Evolutionary conservation across 163 green algal genomes (phyloP), one percentile per base, ranked within the genome.

Genomic region (Scenedesmus sp.): DNA sequence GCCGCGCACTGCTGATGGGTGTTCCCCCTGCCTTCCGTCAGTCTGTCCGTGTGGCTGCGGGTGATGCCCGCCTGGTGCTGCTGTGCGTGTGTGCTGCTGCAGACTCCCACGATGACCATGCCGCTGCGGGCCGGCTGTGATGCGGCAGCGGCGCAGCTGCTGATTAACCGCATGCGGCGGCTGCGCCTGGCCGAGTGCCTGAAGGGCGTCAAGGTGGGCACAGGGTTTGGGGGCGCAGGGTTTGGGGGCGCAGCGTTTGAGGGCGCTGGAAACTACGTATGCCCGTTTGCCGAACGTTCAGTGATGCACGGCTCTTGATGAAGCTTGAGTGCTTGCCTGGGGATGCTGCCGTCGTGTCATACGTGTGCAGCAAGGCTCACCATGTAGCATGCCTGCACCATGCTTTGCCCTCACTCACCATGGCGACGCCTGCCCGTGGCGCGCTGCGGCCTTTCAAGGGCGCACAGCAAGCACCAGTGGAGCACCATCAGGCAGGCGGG

Each of bases 21-120:
- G n/a, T 22, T 33, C 70, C 70, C 44, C 12, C n/a, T 76, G 24
- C 13, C 5, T 76, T 7, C 13, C 13, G 61, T 33, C 61, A n/a
- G 18, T 33, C 61, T 33, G 13, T 10, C 13, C 61, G 61, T 44
- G 20, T 70, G 56, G 56, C 2, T 33, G 56, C 1, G 22, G 1
- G 1, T 70, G 20, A 2, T n/a, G 3, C 1, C 56, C 22, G 15
- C 6, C 56, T 33, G 22, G 6, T 7, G 56, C 56, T 76, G 65
- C 65, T 76, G 30, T 76, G 65, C 65, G 65, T 76, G 10, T 20
- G 6, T 76, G 65, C 65, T 76, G 65, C 65, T 87, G 82, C 72
- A 90, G 94, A 99, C 97, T 30, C 98, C 98, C 37, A 96, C 99
- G 59, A 99, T 99, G 97, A 99, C 95, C 13, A 91, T 99, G 88